These are phyloP conservation scores for Cunninghamia lanceolata DNA, from an alignment of 75 land plant genomes.

Conservation along the genomic window DNA sequence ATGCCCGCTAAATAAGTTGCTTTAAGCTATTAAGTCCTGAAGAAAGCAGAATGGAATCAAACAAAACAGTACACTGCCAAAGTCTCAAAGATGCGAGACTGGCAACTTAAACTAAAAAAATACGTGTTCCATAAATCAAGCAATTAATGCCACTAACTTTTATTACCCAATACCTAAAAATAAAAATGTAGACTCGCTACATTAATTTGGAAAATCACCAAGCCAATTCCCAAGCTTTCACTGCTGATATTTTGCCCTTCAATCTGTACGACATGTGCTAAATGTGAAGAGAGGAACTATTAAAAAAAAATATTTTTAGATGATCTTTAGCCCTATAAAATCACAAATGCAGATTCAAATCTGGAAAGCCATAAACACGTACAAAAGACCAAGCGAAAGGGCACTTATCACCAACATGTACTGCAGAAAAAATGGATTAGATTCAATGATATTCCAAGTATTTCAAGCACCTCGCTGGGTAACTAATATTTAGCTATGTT, in stretches of 20 bases:
- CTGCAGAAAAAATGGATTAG: neutral
- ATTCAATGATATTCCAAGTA: neutral
- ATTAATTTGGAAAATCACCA: neutral
- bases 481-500: neutral
- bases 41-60: conserved; percentile 4
- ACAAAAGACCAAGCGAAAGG: neutral
- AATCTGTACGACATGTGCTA: neutral
- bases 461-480: neutral
- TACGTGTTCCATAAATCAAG: neutral
- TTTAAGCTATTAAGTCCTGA: conserved; percentile 10
- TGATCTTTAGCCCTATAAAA: neutral
- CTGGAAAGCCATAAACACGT: neutral
- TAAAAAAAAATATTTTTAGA: neutral
- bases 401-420: neutral
- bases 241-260: conserved; percentile 4
- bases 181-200: conserved; percentile 3
- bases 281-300: neutral
- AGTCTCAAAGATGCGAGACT: neutral
- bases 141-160: neutral
- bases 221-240: conserved; percentile 4
- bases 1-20: conserved; percentile 8
- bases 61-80: conserved; percentile 4
- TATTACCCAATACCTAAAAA: neutral
- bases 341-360: neutral
- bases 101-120: neutral